Conservation (phyloP, 495 filamentous ascomycete genomes). For the Acidomyces sp. region DNA sequence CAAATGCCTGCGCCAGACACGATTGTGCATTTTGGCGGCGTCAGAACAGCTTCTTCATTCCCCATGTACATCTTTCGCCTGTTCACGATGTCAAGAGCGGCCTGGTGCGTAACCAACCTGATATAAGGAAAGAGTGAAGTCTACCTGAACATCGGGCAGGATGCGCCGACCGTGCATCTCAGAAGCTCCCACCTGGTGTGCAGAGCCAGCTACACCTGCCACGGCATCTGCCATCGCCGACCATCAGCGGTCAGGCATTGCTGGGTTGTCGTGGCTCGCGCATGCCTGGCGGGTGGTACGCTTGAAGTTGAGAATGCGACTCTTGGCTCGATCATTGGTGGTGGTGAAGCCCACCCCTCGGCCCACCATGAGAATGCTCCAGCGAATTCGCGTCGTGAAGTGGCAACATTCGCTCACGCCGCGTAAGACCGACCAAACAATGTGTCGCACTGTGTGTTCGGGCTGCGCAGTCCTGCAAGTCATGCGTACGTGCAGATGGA, state of each 20-base stretch:
- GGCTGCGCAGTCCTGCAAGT: slow-evolving; percentile 1
- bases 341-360: neutral
- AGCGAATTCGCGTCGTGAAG: no score
- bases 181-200: neutral
- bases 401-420: neutral
- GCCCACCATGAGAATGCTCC: no score
- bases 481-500: slow-evolving; percentile 6
- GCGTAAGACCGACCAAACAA: neutral
- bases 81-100: no score
- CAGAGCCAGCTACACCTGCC: neutral
- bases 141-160: no score
- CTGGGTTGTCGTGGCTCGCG: neutral
- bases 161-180: no score
- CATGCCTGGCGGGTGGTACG: neutral
- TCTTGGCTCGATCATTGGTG: neutral
- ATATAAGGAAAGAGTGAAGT: no score
- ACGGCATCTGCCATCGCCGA: slow-evolving; percentile 1
- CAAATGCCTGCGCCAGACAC: no score
- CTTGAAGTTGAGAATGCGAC: neutral
- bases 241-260: neutral
- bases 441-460: neutral
- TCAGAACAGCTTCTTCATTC: no score
- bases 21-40: no score
- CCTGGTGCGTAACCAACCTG: no score
- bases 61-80: no score